phyloP scores from a whole-genome alignment of 495 filamentous ascomycete genomes.

The Bacidia gigantensis region DNA sequence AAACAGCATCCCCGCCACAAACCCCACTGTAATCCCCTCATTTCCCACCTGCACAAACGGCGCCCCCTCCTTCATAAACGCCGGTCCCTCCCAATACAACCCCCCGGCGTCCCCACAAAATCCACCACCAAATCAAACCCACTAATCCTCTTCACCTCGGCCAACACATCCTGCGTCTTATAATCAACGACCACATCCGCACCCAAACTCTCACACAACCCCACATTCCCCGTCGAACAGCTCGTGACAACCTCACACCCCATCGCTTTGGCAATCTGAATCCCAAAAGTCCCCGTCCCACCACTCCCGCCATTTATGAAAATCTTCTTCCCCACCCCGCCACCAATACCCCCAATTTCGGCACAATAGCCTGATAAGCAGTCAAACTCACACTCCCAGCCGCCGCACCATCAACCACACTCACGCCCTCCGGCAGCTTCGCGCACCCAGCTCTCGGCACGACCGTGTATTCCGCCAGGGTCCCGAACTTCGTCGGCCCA shows the following conservation, averaged over 20 bases:
- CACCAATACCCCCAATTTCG: constrained; percentile 24
- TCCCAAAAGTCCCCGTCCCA: constrained; percentile 36
- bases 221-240: constrained; percentile 37
- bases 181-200: constrained; percentile 50
- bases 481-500: constrained; percentile 31
- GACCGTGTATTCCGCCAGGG: constrained; percentile 40
- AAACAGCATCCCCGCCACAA: constrained; percentile 10
- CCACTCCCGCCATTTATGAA: constrained; percentile 49
- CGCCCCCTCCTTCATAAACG: constrained; percentile 31
- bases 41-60: constrained; percentile 37
- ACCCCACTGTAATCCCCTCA: background rate
- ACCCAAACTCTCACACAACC: constrained; percentile 37
- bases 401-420: constrained; percentile 26
- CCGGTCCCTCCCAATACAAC: constrained; percentile 34
- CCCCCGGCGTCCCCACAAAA: constrained; percentile 31
- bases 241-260: constrained; percentile 39
- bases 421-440: constrained; percentile 28
- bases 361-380: constrained; percentile 37
- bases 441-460: constrained; percentile 15
- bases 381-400: constrained; percentile 34
- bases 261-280: constrained; percentile 43
- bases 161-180: constrained; percentile 29
- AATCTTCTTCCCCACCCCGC: constrained; percentile 27
- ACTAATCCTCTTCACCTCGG: constrained; percentile 29
- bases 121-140: constrained; percentile 38